Conservation (phyloP, 805 yeast genomes). For the Wickerhamomyces alni region DNA sequence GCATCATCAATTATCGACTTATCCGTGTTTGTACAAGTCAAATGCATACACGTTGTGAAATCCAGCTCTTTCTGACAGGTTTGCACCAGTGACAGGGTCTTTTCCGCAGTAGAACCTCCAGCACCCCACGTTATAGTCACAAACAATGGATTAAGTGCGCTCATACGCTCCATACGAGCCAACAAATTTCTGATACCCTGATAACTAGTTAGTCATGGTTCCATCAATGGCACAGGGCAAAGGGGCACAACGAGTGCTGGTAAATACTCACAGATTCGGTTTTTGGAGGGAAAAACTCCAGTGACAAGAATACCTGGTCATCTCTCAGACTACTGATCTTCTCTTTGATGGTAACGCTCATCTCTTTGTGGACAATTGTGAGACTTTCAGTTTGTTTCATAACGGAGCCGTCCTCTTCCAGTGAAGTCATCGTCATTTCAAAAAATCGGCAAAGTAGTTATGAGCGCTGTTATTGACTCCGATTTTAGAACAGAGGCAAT, state of each 20-base stretch:
- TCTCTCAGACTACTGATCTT: constrained; percentile 41
- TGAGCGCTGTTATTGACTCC: too few species aligned
- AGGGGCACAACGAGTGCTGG: not conserved
- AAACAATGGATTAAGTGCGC: constrained; percentile 80
- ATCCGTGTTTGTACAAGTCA: constrained; percentile 94
- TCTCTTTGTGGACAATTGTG: constrained; percentile 20
- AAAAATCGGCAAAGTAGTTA: too few species aligned
- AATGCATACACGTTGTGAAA: constrained; percentile 87
- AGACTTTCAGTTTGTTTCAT: too few species aligned
- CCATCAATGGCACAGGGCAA: not conserved
- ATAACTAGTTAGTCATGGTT: constrained; percentile 5
- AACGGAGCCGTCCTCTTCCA: too few species aligned
- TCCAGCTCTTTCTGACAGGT: constrained; percentile 70
- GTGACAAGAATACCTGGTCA: constrained; percentile 65
- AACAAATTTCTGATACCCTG: constrained; percentile 76
- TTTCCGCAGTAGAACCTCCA: constrained; percentile 88
- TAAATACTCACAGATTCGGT: constrained; percentile 54
- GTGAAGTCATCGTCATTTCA: too few species aligned
- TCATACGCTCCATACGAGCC: constrained; percentile 85
- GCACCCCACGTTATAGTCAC: constrained; percentile 98
- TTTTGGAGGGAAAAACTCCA: constrained; percentile 97
- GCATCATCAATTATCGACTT: constrained; percentile 74
- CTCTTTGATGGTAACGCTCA: constrained; percentile 32
- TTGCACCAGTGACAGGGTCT: constrained; percentile 77
- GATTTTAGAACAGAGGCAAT: too few species aligned